Conservation (phyloP, 2,329 filamentous ascomycete species). For the Colletotrichum agaves region DNA sequence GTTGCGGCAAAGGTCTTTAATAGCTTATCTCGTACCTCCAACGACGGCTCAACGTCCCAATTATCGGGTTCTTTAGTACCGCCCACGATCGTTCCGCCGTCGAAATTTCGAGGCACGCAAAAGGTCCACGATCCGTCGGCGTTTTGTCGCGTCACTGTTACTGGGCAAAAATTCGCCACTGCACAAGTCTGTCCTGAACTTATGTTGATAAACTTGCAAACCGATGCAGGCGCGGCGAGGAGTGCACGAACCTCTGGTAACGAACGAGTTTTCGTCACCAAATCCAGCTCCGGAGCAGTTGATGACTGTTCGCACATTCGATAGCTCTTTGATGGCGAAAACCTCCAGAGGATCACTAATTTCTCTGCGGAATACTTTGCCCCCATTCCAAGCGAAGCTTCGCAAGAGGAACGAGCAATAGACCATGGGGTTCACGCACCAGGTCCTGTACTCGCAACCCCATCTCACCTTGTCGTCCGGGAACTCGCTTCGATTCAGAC, state of each 20-base stretch:
- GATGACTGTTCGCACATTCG: conserved; percentile 48
- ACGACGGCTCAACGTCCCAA: conserved; percentile 62
- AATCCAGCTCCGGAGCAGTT: conserved; percentile 61
- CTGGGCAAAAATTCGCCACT: conserved; percentile 51
- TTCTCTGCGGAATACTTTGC: conserved; percentile 47
- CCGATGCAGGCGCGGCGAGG: neutral
- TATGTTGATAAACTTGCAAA: neutral
- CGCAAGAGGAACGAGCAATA: conserved; percentile 61
- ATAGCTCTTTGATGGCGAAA: conserved; percentile 47
- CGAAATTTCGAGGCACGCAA: conserved; percentile 68
- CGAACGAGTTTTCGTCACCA: conserved; percentile 53
- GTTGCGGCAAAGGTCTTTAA: conserved; percentile 53
- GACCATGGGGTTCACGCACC: conserved; percentile 65
- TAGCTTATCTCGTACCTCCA: conserved; percentile 57
- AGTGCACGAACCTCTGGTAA: conserved; percentile 52
- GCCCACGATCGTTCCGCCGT: conserved; percentile 73
- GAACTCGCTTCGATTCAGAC: conserved; percentile 50
- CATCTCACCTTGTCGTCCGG: conserved; percentile 54
- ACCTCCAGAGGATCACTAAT: conserved; percentile 52
- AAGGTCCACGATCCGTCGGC: conserved; percentile 72
- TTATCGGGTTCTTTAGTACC: conserved; percentile 72
- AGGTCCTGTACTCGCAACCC: conserved; percentile 64
- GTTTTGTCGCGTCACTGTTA: conserved; percentile 68
- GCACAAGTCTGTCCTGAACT: conserved; percentile 57
- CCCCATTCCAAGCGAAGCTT: conserved; percentile 52